A percentile compares a stretch with the other conserved stretches of the same genome.
Conservation (phyloP, 2,329 filamentous ascomycete genomes). For the Leptodontidium sp. region DNA sequence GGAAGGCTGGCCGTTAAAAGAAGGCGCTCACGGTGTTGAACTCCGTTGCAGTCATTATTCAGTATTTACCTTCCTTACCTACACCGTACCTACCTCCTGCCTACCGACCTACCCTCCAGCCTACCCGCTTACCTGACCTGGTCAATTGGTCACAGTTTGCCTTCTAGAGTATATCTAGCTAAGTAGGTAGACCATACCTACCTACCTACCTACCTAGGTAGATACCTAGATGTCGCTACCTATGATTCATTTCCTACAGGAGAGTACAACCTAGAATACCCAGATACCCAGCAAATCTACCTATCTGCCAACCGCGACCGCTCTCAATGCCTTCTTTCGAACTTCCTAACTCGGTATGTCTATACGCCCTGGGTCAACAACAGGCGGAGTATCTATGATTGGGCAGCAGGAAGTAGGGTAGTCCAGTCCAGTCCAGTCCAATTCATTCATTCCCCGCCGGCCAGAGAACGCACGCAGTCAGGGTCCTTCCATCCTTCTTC, state of each 20-base stretch:
- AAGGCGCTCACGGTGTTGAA: constrained; percentile 14
- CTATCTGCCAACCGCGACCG: too few species aligned
- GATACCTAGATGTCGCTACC: too few species aligned
- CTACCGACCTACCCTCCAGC: too few species aligned
- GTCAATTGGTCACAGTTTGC: background rate
- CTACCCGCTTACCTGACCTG: too few species aligned
- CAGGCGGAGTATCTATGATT: background rate
- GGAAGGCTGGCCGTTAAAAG: constrained; percentile 7
- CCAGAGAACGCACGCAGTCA: background rate
- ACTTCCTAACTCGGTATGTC: constrained; percentile 20
- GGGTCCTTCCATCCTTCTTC: background rate
- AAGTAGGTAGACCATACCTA: background rate
- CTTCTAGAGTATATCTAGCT: background rate
- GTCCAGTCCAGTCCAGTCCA: background rate
- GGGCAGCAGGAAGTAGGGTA: background rate
- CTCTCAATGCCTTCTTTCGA: constrained; percentile 12
- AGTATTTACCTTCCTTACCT: background rate
- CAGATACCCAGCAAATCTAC: background rate
- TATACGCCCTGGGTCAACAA: constrained; percentile 1
- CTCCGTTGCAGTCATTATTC: constrained; percentile 14
- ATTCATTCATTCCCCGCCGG: constrained; percentile 16
- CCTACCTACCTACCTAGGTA: too few species aligned
- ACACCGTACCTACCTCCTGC: background rate
- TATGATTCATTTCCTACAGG: too few species aligned
- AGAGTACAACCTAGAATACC: background rate